Evolutionary conservation across 2,329 filamentous ascomycete species (phyloP).

Genomic region (Talaromyces sp.): DNA sequence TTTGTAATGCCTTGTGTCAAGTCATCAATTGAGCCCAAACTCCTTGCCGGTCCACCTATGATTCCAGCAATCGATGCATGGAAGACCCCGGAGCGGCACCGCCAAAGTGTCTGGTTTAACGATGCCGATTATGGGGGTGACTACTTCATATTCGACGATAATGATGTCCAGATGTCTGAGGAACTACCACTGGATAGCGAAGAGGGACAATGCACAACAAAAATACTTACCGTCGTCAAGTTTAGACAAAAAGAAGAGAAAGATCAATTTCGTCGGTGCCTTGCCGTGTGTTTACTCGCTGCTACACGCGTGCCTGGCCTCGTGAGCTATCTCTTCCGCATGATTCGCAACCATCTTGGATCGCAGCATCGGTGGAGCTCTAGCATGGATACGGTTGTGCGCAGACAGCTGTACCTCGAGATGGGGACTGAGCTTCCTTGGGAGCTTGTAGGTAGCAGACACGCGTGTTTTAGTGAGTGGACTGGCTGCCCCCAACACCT

Average conservation of each 20-base stretch:
- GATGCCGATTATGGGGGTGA: conserved; percentile 29
- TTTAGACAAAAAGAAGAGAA: conserved; percentile 31
- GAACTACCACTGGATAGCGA: conserved; percentile 12
- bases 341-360: conserved; percentile 37
- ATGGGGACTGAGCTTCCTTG: conserved; percentile 16
- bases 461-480: conserved; percentile 40
- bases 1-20: conserved; percentile 26
- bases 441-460: conserved; percentile 12
- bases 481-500: conserved; percentile 25
- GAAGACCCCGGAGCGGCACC: conserved; percentile 40
- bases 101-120: conserved; percentile 37
- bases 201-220: conserved; percentile 26
- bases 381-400: conserved; percentile 24
- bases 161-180: conserved; percentile 14
- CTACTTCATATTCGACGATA: conserved; percentile 42
- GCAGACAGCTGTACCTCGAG: conserved; percentile 32
- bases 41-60: conserved; percentile 27
- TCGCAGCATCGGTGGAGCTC: conserved; percentile 13
- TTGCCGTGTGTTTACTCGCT: conserved; percentile 35
- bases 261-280: conserved; percentile 38
- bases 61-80: conserved; percentile 31
- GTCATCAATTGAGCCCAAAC: conserved; percentile 22
- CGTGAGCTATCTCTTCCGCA: conserved; percentile 35
- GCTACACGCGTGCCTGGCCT: conserved; percentile 15
- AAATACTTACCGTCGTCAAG: conserved; percentile 21